Conservation (phyloP, 148 eudicot genomes). For the Selenicereus undatus region DNA sequence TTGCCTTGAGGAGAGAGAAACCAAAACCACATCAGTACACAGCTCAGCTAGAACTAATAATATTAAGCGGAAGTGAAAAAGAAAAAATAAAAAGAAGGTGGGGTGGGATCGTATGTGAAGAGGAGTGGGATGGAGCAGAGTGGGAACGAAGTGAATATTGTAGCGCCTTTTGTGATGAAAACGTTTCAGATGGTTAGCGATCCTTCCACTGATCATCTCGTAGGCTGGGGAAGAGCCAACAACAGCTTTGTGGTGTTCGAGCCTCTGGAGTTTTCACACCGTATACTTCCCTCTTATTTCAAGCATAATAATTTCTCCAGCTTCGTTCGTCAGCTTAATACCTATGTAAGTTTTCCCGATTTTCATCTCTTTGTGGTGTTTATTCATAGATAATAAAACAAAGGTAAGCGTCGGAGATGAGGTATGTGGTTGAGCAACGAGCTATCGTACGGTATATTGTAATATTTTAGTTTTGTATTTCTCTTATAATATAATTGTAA, state of each 20-base stretch:
- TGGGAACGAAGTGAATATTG: not conserved
- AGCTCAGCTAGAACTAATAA: no score
- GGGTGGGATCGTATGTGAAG: constrained; percentile 20
- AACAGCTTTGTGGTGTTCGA: constrained; percentile 68
- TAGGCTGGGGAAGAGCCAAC: constrained; percentile 66
- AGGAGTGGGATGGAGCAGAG: not conserved
- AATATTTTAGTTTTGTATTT: no score
- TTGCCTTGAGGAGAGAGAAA: not conserved
- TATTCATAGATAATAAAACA: no score
- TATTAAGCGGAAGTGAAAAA: not conserved
- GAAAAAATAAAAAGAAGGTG: not conserved
- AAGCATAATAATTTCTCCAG: constrained; percentile 90
- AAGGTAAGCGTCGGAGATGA: no score
- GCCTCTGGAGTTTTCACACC: constrained; percentile 59
- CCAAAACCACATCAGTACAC: not conserved
- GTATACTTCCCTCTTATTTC: constrained; percentile 55
- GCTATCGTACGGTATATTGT: no score
- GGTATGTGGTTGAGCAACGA: no score
- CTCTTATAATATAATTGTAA: no score
- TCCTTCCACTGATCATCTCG: constrained; percentile 44
- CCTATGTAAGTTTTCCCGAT: constrained; percentile 47
- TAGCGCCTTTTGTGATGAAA: constrained; percentile 70
- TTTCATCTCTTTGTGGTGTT: not conserved
- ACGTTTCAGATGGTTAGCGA: constrained; percentile 76
- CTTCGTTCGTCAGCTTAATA: constrained; percentile 86